Evolutionary conservation across 2,329 filamentous ascomycete species (phyloP), one percentile per base, ranked within the genome.

Genomic region (Lachnellula willkommii): DNA sequence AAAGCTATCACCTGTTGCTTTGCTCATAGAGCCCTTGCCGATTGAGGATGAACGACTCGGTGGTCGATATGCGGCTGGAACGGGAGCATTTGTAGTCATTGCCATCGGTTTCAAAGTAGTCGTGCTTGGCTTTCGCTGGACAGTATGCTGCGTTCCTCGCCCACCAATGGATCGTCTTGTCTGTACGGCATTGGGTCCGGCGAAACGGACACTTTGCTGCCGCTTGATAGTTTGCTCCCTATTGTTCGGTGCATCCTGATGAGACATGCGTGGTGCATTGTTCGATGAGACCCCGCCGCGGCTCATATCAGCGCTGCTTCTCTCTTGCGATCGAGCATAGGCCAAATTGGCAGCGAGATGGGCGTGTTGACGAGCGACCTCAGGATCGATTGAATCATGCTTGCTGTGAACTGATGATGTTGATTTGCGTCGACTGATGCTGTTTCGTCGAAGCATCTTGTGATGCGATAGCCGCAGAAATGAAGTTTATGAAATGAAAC

Each of bases 331-430:
- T 57, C 79, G 75, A 6, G 73, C 68, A 65, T 81, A 88, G 1
- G 85, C 86, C 64, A 84, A 73, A 36, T 75, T 72, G 7, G 85
- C 85, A 22, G 85, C 85, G 40, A 79, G 76, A 40, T 82, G 78
- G 7, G 85, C 85, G 68, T 87, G 81, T 53, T 80, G 74, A 49
- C 80, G 76, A 2, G 80, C 79, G 3, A 72, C 68, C 11, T 69
- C 70, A 1, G 78, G 77, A 61, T 77, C 72, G 46, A 83, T 79
- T 50, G 77, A 72, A 50, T 79, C 74, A 20, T 80, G 69, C 56
- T 73, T 72, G 32, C 75, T 74, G 50, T 74, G 74, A 32, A 75
- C 70, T 36, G 79, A 79, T 56, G 72, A 75, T n/a, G 74, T 74
- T 6, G 81, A 83, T 65, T 80, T 84, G 66, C 77, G 79, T 61